A percentile compares a stretch with the other conserved stretches of the same genome.
phyloP scores from a whole-genome alignment of 1,284 basidiomycete genomes.

The Puccinia hordei region DNA sequence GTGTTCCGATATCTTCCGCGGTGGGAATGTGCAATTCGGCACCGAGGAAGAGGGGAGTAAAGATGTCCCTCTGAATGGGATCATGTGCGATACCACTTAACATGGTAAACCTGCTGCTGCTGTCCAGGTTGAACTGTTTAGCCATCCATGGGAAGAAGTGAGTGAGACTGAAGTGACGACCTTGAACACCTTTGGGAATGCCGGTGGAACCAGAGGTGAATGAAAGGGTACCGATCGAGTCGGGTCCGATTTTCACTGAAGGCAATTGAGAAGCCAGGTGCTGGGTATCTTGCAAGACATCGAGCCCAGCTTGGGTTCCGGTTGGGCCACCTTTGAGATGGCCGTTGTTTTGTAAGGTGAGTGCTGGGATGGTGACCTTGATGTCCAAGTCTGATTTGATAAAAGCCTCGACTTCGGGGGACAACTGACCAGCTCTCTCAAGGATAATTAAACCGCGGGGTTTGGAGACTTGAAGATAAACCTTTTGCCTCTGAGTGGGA shows the following conservation, averaged over 20 bases:
- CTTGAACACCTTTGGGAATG: slow-evolving; percentile 95
- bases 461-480: slow-evolving; percentile 90
- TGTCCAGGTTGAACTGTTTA: slow-evolving; percentile 75
- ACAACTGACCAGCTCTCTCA: slow-evolving; percentile 82
- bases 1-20: slow-evolving; percentile 94
- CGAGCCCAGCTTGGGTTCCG: slow-evolving; percentile 54
- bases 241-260: slow-evolving; percentile 83
- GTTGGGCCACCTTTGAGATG: slow-evolving; percentile 70
- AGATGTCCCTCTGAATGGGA: slow-evolving; percentile 98
- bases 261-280: slow-evolving; percentile 65
- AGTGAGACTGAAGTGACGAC: slow-evolving; percentile 91
- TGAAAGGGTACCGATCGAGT: slow-evolving; percentile 89
- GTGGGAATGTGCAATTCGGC: slow-evolving; percentile 95
- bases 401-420: slow-evolving; percentile 80
- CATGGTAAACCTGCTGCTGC: slow-evolving; percentile 91
- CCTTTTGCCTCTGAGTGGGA: slow-evolving; percentile 88
- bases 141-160: slow-evolving; percentile 99
- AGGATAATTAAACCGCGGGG: slow-evolving; percentile 92
- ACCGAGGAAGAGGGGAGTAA: slow-evolving; percentile 97
- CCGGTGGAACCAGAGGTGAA: slow-evolving; percentile 98
- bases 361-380: slow-evolving; percentile 87
- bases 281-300: slow-evolving; percentile 58
- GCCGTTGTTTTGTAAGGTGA: slow-evolving; percentile 72
- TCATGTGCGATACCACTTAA: slow-evolving; percentile 98
- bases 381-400: slow-evolving; percentile 78